Conservation (phyloP, 2,329 filamentous ascomycete genomes). For the Colletotrichum caudatum region DNA sequence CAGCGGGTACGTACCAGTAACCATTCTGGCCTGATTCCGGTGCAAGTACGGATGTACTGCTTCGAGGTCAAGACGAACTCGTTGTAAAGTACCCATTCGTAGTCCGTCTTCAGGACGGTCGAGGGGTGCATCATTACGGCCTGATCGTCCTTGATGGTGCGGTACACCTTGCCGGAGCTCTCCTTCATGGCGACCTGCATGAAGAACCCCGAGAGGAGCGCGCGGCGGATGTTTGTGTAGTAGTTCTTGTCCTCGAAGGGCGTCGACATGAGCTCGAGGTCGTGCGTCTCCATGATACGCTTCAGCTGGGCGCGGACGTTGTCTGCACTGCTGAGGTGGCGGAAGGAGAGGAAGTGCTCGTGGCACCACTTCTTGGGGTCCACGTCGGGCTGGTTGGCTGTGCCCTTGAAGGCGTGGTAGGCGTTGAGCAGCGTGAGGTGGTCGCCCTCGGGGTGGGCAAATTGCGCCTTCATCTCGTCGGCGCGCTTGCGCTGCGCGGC, state of each 20-base stretch:
- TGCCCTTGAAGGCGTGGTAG: conserved; percentile 95
- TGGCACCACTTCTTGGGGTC: conserved; percentile 94
- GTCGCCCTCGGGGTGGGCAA: conserved; percentile 92
- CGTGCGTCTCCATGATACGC: conserved; percentile 95
- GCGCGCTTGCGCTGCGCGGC: conserved; percentile 87
- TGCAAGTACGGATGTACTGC: conserved; percentile 97
- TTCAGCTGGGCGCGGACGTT: conserved; percentile 92
- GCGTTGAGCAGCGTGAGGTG: conserved; percentile 97
- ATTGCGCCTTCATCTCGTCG: conserved; percentile 96
- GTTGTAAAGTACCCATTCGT: conserved; percentile 98
- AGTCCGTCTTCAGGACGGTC: conserved; percentile 87
- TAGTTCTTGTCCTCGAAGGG: conserved; percentile 96
- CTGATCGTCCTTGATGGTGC: conserved; percentile 97
- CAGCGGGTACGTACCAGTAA: conserved; percentile 73
- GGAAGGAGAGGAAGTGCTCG: conserved; percentile 92
- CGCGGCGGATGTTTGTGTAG: conserved; percentile 95
- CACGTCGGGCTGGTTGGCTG: conserved; percentile 70
- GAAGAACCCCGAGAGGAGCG: conserved; percentile 95
- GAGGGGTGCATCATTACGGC: conserved; percentile 93
- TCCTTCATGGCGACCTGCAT: conserved; percentile 99
- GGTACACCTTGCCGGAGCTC: conserved; percentile 87
- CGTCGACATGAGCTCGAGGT: conserved; percentile 87
- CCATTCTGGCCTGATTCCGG: conserved; percentile 93
- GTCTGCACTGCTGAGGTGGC: conserved; percentile 91
- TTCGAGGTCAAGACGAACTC: conserved; percentile 98